Base-by-base conservation (phyloP, 2,329 filamentous ascomycete species). In the Xylariales sp. region DNA sequence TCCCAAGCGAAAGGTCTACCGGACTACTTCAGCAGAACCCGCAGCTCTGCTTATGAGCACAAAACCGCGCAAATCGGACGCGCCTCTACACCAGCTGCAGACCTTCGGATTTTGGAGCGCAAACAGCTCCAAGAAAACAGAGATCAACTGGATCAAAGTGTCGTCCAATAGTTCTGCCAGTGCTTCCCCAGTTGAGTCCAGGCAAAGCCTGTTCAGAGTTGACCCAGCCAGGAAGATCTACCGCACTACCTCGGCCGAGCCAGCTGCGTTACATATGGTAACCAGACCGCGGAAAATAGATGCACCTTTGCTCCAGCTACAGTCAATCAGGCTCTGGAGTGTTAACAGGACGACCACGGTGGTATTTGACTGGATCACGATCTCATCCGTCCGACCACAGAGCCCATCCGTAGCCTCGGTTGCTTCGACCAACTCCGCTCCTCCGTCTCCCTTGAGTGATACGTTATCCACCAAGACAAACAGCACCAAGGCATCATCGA, bases 21-120 rank as follows among this genome's bases (percentile, higher is more conserved):
- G 58, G 21, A 62, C 56, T 9, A 62, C 63, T 18, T 48, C 51
- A 4, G 53, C 55, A 14, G 51, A 57, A 10, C 60, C 61, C 15
- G 59, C 56, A n/a, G 60, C 60, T n/a, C 45, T 66, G 8, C 27
- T 27, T 18, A 61, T 64, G 44, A 38, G 41, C 33, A 57, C 59
- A 43, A 66, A 59, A 46, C 51, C 50, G 43, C 60, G 63, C 40
- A 49, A 51, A 37, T 49, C 49, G 25, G 43, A 54, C 38, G 40
- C 43, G 18, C 42, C 54, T 4, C 33, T 53, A 12, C 47, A 48
- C 15, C 49, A 51, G 4, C 39, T 59, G 5, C 39, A 56, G 33
- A 56, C 52, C 10, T 48, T 33, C 14, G 40, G 38, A 7, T 39
- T 57, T 25, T 58, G 56, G 56, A 41, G 12, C 6, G 42, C 29